Evolutionary conservation across 2,329 filamentous ascomycete species (phyloP), one percentile per base, ranked within the genome.

Genomic region (Paecilomyces variotii): DNA sequence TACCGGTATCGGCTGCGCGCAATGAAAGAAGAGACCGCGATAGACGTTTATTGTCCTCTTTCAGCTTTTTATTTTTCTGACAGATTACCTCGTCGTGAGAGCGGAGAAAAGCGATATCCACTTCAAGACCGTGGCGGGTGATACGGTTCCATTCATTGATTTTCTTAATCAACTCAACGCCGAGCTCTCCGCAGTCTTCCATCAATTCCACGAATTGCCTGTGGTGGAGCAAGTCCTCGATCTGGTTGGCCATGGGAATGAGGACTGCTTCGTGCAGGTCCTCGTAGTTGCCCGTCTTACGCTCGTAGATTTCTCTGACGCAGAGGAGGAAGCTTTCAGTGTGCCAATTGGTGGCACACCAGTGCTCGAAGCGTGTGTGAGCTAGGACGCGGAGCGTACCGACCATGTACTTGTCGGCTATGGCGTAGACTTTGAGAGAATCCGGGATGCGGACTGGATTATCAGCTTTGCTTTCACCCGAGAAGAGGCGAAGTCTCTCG

Each of bases 341-440:
- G 27, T 51, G 58, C 59, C 59, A 62, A 28, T 62, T 59, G n/a
- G 53, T 34, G 11, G 39, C 34, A 9, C 52, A 57, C 61, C 61
- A 62, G 24, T 54, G 50, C 14, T 56, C 39, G 55, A 62, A 62
- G 14, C 59, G 53, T 11, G 49, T 53, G 11, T 53, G 59, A 6
- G 61, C 61, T 9, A 59, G 35, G 7, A 59, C 55, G 35, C 60
- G 60, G 0, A 62, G 61, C 6, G 59, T 55, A 9, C 28, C 30
- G 7, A 62, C 59, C 5, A 61, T 55, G 24, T 59, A 62, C 57
- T 62, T 62, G 52, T 62, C 61, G 24, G 61, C 61, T 5, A 62
- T 59, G 25, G 61, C 59, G 55, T 60, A 62, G 25, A 62, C 59
- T 30, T 56, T 34, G 28, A 62, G 45, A 24, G 54, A 62, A 11